These are phyloP conservation scores for Boletus coccyginus DNA, from an alignment of 768 basidiomycete species.

Conservation along the genomic window DNA sequence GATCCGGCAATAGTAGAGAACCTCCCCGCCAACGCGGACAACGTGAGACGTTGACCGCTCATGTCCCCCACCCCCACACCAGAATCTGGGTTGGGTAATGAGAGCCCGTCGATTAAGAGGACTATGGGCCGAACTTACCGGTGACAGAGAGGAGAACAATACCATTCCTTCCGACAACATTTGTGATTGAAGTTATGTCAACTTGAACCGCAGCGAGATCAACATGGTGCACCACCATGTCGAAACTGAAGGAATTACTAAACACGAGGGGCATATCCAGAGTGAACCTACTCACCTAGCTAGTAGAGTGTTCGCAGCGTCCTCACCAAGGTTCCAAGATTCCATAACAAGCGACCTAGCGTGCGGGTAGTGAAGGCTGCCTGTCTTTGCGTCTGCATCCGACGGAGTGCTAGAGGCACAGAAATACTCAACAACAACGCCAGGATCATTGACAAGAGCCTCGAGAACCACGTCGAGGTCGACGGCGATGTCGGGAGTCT, in stretches of 20 bases:
- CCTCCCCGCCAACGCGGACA: constrained; percentile 6
- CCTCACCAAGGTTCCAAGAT: constrained; percentile 15
- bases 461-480: constrained; percentile 17
- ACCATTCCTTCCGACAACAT: constrained; percentile 23
- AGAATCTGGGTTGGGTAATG: constrained; percentile 12
- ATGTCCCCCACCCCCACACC: constrained; percentile 12
- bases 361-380: constrained; percentile 7
- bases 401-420: constrained; percentile 17
- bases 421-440: constrained; percentile 16
- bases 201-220: constrained; percentile 19
- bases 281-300: constrained; percentile 7
- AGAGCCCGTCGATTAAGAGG: neutral
- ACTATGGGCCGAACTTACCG: constrained; percentile 7
- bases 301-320: neutral
- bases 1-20: constrained; percentile 13
- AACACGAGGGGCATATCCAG: neutral
- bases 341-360: constrained; percentile 19
- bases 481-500: constrained; percentile 13
- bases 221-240: constrained; percentile 21
- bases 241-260: constrained; percentile 5
- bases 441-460: constrained; percentile 13
- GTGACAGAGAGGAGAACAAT: constrained; percentile 21
- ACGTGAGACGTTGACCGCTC: constrained; percentile 12
- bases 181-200: constrained; percentile 22
- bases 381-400: constrained; percentile 25